These are phyloP conservation scores for Vitis vinifera DNA, from an alignment of 164 flowering plant genomes.

Conservation along the genomic window ASM3070453v1 NC_081818.1:30419001-30419500, in stretches of 20 bases:
- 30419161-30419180: too few relatives aligned
- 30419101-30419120: too few relatives aligned
- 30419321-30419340: constrained; percentile 37
- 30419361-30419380: constrained; percentile 74
- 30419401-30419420: constrained; percentile 92
- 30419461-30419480: constrained; percentile 51
- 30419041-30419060: neutral
- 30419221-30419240: too few relatives aligned
- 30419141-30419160: too few relatives aligned
- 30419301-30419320: too few relatives aligned
- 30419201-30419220: too few relatives aligned
- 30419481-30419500: constrained; percentile 29
- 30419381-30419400: constrained; percentile 72
- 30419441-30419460: constrained; percentile 98
- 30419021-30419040: too few relatives aligned
- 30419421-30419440: constrained; percentile 96
- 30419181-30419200: too few relatives aligned
- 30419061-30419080: neutral
- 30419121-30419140: too few relatives aligned
- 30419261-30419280: too few relatives aligned
- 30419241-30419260: too few relatives aligned
- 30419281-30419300: too few relatives aligned
- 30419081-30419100: neutral
- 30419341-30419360: constrained; percentile 86
- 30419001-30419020: neutral